A percentile compares a stretch with the other conserved stretches of the same genome.
Conservation (phyloP, 768 basidiomycete genomes). For the Neoboletus magnificus region DNA sequence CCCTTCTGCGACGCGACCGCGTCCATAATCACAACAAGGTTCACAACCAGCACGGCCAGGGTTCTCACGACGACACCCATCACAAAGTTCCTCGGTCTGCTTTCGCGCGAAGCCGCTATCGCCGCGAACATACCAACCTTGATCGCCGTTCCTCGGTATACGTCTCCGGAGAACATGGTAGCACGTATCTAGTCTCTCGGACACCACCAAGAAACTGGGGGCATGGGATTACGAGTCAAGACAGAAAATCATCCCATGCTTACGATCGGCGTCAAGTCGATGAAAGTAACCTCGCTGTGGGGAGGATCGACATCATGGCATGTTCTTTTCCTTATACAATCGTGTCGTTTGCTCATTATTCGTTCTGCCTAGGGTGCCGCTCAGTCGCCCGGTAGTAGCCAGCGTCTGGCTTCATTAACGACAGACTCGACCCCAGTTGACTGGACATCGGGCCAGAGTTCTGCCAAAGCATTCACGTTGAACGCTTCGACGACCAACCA, state of each 20-base stretch:
- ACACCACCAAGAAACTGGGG: not conserved
- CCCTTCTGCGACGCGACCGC: slow-evolving; percentile 14
- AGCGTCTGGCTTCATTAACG: slow-evolving; percentile 22
- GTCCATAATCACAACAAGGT: not conserved
- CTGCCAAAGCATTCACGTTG: slow-evolving; percentile 37
- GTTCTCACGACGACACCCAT: not conserved
- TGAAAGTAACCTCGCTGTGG: slow-evolving; percentile 32
- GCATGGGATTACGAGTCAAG: not conserved
- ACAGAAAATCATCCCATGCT: not conserved
- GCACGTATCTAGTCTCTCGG: slow-evolving; percentile 27
- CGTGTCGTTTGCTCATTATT: slow-evolving; percentile 5
- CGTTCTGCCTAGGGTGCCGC: slow-evolving; percentile 1
- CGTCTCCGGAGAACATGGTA: slow-evolving; percentile 25
- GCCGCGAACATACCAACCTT: slow-evolving; percentile 4
- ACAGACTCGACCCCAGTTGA: slow-evolving; percentile 22
- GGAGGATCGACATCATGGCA: slow-evolving; percentile 50
- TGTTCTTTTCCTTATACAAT: slow-evolving; percentile 14
- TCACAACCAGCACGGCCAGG: not conserved
- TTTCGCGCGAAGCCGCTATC: slow-evolving; percentile 22
- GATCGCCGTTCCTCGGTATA: slow-evolving; percentile 22
- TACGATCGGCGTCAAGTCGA: slow-evolving; percentile 8
- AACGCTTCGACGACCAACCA: slow-evolving; percentile 48
- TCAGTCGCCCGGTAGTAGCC: not conserved
- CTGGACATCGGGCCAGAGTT: slow-evolving; percentile 27
- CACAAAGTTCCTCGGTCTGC: slow-evolving; percentile 14